Evolutionary conservation across 176 grass and related monocot genomes (phyloP).

Genomic region (Cenchrus fungigraminus): DNA sequence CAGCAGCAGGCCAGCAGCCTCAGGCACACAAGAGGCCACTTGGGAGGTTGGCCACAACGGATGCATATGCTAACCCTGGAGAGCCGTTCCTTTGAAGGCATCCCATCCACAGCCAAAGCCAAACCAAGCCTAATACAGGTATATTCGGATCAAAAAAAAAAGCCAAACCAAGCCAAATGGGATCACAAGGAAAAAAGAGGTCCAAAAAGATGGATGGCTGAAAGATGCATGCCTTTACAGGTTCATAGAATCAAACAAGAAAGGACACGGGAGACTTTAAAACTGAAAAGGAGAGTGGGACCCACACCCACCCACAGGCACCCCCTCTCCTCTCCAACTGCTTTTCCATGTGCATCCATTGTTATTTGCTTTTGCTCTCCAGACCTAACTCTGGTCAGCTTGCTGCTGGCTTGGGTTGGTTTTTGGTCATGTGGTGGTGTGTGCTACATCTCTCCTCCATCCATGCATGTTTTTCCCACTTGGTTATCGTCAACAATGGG

Average conservation of each 20-base stretch:
- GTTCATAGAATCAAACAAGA: constrained; percentile 54
- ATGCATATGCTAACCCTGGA: constrained; percentile 3
- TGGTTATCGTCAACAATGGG: not conserved
- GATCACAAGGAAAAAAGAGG: constrained; percentile 5
- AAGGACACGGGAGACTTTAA: constrained; percentile 52
- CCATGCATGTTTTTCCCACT: not conserved
- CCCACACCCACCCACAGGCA: not conserved
- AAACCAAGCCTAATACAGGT: not conserved
- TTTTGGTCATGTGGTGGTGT: constrained; percentile 24
- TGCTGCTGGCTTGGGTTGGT: not conserved
- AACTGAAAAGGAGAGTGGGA: constrained; percentile 63
- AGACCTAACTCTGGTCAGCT: constrained; percentile 12
- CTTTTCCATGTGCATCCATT: constrained; percentile 83
- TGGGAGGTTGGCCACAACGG: constrained; percentile 24
- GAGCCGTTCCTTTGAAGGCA: constrained; percentile 54
- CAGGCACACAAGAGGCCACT: constrained; percentile 16
- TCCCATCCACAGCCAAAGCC: not conserved
- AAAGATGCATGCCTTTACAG: constrained; percentile 61
- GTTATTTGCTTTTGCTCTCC: constrained; percentile 69
- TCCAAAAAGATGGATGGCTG: constrained; percentile 45
- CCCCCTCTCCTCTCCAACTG: not conserved
- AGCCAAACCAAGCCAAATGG: constrained; percentile 5
- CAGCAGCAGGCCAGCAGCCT: not conserved
- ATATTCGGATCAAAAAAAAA: not conserved
- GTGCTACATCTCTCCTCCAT: not conserved